These are phyloP conservation scores for Rhodomyrtus psidioides DNA, from an alignment of 441 rosid species.

Conservation along the genomic window DNA sequence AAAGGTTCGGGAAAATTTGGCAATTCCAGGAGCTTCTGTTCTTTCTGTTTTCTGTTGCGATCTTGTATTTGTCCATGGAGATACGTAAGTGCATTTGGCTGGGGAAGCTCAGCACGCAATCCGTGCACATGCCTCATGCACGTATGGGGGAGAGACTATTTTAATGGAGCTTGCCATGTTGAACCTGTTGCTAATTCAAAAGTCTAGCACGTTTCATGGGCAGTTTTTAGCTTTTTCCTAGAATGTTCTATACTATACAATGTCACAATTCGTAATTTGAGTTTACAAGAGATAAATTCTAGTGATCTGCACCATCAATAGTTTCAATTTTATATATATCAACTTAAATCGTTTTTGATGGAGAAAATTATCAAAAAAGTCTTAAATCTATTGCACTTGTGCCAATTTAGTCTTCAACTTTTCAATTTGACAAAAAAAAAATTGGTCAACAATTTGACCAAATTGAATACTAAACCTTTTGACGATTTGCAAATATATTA, in stretches of 20 bases:
- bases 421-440: rapidly evolving
- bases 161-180: neutral
- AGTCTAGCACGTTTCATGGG: neutral
- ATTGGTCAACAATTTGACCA: rapidly evolving
- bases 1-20: neutral
- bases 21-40: neutral
- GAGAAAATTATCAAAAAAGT: no score
- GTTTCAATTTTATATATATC: neutral
- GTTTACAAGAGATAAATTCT: neutral
- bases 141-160: neutral
- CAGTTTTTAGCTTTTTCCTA: neutral
- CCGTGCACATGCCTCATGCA: neutral
- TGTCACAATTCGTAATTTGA: neutral
- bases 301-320: neutral
- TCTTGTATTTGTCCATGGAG: neutral
- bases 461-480: no score
- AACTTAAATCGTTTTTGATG: neutral
- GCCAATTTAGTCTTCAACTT: no score
- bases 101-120: neutral
- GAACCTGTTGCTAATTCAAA: neutral
- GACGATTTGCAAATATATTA: no score
- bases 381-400: no score
- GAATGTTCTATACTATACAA: neutral
- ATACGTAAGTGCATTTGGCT: neutral
- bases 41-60: neutral